Evolutionary conservation across 2,329 filamentous ascomycete species (phyloP).

Genomic region (Xylariomycetidae sp.): DNA sequence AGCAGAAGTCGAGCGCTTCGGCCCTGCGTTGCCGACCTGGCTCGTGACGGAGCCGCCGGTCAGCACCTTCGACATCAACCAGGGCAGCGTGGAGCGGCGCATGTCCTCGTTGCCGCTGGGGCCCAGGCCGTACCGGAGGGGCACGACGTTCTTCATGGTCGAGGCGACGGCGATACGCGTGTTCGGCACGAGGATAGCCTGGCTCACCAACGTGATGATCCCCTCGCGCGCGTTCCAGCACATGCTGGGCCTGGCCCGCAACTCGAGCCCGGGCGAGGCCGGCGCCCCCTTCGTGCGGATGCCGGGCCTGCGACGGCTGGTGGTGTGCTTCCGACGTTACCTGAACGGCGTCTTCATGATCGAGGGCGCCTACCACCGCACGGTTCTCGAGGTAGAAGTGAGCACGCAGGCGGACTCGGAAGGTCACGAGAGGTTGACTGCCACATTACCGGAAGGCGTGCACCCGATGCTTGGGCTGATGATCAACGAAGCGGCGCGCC

Average conservation of each 20-base stretch:
- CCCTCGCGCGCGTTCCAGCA: constrained; percentile 3
- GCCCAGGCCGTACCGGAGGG: neutral
- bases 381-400: neutral
- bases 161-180: neutral
- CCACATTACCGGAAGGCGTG: neutral
- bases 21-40: constrained; percentile 1
- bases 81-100: neutral
- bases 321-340: constrained; percentile 1
- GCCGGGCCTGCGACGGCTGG: neutral
- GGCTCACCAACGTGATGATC: constrained; percentile 2
- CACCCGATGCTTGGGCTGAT: neutral
- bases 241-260: neutral
- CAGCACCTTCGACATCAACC: constrained; percentile 1
- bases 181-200: neutral
- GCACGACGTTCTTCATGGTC: constrained; percentile 2
- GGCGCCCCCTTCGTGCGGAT: neutral
- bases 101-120: neutral
- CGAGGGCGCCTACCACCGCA: constrained; percentile 1
- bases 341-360: constrained; percentile 1
- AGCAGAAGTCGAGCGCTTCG: neutral
- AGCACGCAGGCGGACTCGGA: neutral
- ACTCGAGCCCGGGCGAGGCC: neutral
- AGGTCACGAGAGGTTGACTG: neutral
- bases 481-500: neutral
- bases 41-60: neutral